Base-by-base conservation (phyloP, 2,329 filamentous ascomycete genomes). In the Sporothrix pallida region DNA sequence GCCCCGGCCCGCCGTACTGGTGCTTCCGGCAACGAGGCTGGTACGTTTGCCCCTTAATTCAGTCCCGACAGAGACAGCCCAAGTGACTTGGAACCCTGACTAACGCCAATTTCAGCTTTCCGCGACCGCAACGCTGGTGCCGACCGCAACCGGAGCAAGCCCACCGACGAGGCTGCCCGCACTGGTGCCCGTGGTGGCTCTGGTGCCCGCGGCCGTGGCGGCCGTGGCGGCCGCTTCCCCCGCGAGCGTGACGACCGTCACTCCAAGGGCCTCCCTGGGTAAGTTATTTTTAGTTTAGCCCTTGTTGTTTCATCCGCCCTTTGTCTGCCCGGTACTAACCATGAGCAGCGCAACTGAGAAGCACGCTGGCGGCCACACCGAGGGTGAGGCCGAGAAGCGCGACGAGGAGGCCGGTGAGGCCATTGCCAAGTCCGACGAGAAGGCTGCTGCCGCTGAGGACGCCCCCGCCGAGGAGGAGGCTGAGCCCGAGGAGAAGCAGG, bases 321-420 rank as follows among this genome's bases (percentile, higher is more conserved):
- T 37, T 37, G 31, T 7, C 31, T 37, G 31, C 79, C 77, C 78
- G 78, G 62, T 17, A 23, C 46, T 52, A 26, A 52, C 26, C 9
- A 78, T 74, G 79, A 46, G 7, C 73, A 92, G 93, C 74, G 92
- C 93, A 77, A 92, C 92, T 80, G 92, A 94, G 79, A 97, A 97
- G 90, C 92, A 95, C 85, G 90, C 92, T 82, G 92, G 95, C 94
- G 96, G 95, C 79, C 91, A 89, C 81, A 88, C 88, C 79, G 92
- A 93, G 81, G 96, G 94, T 80, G 86, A 91, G 76, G 92, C 92
- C 81, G 94, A 97, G 86, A 90, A 92, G 85, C 92, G 92, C 81
- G 96, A 98, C 80, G 96, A 98, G 88, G 90, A 93, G 84, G 94
- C 92, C 79, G 96, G 92, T 79, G 94, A 97, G 83, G 92, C 90